A percentile compares a stretch with the other conserved stretches of the same genome.
Evolutionary conservation across 2,329 filamentous ascomycete species (phyloP).

Genomic region (Clarireedia paspali): DNA sequence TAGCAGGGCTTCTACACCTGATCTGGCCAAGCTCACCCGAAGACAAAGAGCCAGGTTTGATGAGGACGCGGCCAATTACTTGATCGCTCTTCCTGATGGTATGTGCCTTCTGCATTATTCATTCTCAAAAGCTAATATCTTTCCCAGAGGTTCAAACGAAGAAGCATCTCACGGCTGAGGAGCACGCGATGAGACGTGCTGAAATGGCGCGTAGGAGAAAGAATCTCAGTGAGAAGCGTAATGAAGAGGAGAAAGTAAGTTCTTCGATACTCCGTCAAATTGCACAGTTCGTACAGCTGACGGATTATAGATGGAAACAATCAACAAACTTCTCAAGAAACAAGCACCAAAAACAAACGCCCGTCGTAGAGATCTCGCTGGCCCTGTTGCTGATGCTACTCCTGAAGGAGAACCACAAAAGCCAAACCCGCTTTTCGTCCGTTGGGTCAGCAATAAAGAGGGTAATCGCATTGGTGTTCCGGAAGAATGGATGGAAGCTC

Average conservation of each 20-base stretch:
- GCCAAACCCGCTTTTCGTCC: slow-evolving; percentile 54
- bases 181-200: slow-evolving; percentile 63
- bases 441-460: slow-evolving; percentile 62
- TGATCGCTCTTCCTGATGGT: slow-evolving; percentile 38
- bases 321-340: slow-evolving; percentile 83
- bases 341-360: slow-evolving; percentile 68
- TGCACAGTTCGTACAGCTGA: neutral
- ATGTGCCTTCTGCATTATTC: neutral
- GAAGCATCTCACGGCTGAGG: slow-evolving; percentile 65
- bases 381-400: slow-evolving; percentile 37
- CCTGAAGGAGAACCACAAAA: slow-evolving; percentile 40
- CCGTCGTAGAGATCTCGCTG: slow-evolving; percentile 31
- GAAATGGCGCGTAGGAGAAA: slow-evolving; percentile 69
- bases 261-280: neutral
- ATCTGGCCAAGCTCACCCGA: slow-evolving; percentile 59
- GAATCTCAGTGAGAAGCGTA: slow-evolving; percentile 69
- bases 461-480: slow-evolving; percentile 59
- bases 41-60: slow-evolving; percentile 55
- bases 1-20: slow-evolving; percentile 50
- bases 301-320: slow-evolving; percentile 66
- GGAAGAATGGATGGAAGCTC: slow-evolving; percentile 57
- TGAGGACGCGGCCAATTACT: slow-evolving; percentile 37
- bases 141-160: slow-evolving; percentile 58
- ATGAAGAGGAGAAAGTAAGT: slow-evolving; percentile 65
- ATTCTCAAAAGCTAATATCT: slow-evolving; percentile 13